Evolutionary conservation across 2,329 filamentous ascomycete genomes (phyloP).

Genomic region (Phialophora expanda): DNA sequence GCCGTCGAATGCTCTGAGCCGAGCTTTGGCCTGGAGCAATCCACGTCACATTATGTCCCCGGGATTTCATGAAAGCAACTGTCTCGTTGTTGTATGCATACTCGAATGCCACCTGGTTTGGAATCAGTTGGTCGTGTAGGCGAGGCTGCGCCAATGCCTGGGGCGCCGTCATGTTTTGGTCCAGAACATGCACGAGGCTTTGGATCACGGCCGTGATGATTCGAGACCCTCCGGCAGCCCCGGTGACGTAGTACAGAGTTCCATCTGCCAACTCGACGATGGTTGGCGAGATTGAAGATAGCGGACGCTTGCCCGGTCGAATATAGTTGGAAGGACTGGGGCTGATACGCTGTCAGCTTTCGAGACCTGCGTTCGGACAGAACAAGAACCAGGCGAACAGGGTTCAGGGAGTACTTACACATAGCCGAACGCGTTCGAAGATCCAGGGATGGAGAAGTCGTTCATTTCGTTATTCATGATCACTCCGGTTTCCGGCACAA

Average conservation of each 20-base stretch:
- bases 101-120: constrained; percentile 72
- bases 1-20: constrained; percentile 68
- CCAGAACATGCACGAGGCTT: constrained; percentile 73
- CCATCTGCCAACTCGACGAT: constrained; percentile 73
- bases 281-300: constrained; percentile 80
- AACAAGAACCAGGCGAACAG: neutral
- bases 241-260: constrained; percentile 70
- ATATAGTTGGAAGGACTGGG: constrained; percentile 73
- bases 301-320: constrained; percentile 76
- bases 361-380: neutral
- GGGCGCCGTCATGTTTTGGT: constrained; percentile 64
- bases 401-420: constrained; percentile 37
- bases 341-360: neutral
- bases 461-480: constrained; percentile 72
- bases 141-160: constrained; percentile 70
- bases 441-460: constrained; percentile 84
- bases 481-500: constrained; percentile 81
- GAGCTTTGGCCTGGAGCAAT: constrained; percentile 67
- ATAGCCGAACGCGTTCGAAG: constrained; percentile 82
- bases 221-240: constrained; percentile 78
- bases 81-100: constrained; percentile 69
- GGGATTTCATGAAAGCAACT: constrained; percentile 64
- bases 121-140: constrained; percentile 81
- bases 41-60: constrained; percentile 75
- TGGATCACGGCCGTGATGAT: constrained; percentile 83